These are phyloP conservation scores for Gossypium ekmanianum DNA, from an alignment of 345 rosid species.

Conservation along the genomic window DNA sequence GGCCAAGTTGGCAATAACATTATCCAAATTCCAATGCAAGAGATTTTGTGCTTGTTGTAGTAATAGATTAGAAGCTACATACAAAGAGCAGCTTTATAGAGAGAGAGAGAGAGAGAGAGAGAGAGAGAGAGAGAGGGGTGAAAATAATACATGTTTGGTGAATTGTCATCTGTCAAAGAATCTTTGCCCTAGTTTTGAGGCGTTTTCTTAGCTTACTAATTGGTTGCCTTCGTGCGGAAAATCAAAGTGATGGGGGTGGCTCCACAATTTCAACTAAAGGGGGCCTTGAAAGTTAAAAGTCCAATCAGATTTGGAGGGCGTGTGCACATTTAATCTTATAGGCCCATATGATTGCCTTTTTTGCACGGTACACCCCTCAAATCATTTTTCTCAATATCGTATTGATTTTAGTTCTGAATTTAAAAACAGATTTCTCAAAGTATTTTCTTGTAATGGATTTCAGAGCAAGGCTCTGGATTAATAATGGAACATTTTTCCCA, in stretches of 20 bases:
- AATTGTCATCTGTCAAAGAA: constrained; percentile 8
- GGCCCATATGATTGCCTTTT: neutral
- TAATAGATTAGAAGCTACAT: neutral
- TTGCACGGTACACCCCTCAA: no score
- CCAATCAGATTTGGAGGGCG: neutral
- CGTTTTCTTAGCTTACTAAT: constrained; percentile 5
- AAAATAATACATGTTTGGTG: neutral
- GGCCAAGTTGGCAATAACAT: constrained; percentile 23
- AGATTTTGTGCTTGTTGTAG: no score
- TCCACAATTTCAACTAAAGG: neutral
- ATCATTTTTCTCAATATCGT: no score
- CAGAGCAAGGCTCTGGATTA: no score
- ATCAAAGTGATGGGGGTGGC: neutral
- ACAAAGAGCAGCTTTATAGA: neutral
- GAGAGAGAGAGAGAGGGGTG: neutral
- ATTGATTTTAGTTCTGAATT: no score
- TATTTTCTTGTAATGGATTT: no score
- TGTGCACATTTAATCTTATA: neutral
- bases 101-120: neutral
- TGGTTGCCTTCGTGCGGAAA: neutral
- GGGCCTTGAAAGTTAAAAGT: neutral
- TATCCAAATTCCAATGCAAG: no score
- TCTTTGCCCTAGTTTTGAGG: constrained; percentile 5
- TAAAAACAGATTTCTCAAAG: no score
- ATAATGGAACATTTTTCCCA: no score